phyloP scores from a whole-genome alignment of 495 filamentous ascomycete species.

The Cercophora scortea region DNA sequence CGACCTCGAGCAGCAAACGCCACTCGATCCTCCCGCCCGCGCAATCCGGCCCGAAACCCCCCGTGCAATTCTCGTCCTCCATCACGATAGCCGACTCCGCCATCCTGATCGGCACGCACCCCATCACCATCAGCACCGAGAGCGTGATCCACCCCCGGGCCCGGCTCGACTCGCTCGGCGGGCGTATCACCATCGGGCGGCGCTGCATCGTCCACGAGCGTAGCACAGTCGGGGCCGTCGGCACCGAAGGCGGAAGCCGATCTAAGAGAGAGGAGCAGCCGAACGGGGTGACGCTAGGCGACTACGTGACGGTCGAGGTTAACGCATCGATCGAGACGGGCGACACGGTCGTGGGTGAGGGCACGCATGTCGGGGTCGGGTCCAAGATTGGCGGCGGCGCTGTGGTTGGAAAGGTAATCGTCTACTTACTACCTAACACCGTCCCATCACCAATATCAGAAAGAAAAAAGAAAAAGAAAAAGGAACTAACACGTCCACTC shows the following conservation, averaged over 20 bases:
- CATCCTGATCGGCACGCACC: slow-evolving; percentile 60
- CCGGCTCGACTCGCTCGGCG: slow-evolving; percentile 58
- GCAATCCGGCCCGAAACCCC: slow-evolving; percentile 48
- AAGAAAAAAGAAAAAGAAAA: neutral
- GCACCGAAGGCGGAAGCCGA: slow-evolving; percentile 7
- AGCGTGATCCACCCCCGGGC: slow-evolving; percentile 78
- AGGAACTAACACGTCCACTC: neutral
- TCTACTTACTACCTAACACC: slow-evolving; percentile 6
- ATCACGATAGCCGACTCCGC: slow-evolving; percentile 72
- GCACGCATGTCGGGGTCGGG: slow-evolving; percentile 53
- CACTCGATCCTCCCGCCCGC: slow-evolving; percentile 40
- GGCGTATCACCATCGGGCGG: slow-evolving; percentile 64
- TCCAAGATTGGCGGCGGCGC: slow-evolving; percentile 52
- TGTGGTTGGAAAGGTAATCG: slow-evolving; percentile 58
- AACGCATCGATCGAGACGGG: slow-evolving; percentile 53
- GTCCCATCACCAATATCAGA: neutral
- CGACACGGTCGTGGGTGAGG: slow-evolving; percentile 53
- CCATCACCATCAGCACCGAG: slow-evolving; percentile 61
- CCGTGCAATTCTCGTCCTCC: slow-evolving; percentile 59
- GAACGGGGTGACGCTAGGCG: slow-evolving; percentile 43
- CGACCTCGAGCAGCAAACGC: slow-evolving; percentile 34
- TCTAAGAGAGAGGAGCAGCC: neutral
- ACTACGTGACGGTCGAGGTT: slow-evolving; percentile 53
- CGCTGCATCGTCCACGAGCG: slow-evolving; percentile 74
- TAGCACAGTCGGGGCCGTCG: slow-evolving; percentile 45